phyloP scores from a whole-genome alignment of 2,329 filamentous ascomycete species.

The Diaporthe velutina region DNA sequence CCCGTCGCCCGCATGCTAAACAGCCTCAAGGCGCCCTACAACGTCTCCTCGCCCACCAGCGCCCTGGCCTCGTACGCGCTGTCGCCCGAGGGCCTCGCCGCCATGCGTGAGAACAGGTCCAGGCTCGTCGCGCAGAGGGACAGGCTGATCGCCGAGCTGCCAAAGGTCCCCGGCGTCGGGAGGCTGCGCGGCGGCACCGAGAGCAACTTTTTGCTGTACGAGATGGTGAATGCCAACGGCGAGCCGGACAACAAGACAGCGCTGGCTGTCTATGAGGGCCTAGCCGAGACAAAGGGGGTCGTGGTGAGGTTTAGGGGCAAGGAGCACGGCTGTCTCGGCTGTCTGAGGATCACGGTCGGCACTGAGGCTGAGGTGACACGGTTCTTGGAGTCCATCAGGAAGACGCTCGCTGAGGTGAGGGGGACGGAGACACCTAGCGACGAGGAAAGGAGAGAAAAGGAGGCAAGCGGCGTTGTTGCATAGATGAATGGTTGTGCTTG shows the following conservation, averaged over 20 bases:
- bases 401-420: slow-evolving; percentile 60
- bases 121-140: slow-evolving; percentile 82
- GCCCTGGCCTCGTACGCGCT: slow-evolving; percentile 83
- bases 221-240: slow-evolving; percentile 82
- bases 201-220: slow-evolving; percentile 91
- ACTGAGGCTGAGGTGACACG: slow-evolving; percentile 87
- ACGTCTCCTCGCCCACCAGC: slow-evolving; percentile 89
- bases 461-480: slow-evolving; percentile 53
- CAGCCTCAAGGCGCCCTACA: slow-evolving; percentile 95
- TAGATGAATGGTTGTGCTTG: slow-evolving; percentile 42
- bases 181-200: slow-evolving; percentile 82
- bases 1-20: slow-evolving; percentile 86
- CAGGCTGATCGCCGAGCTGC: slow-evolving; percentile 80
- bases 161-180: slow-evolving; percentile 82
- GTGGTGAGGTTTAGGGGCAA: slow-evolving; percentile 95
- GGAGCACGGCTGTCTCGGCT: slow-evolving; percentile 90
- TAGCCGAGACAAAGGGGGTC: slow-evolving; percentile 89
- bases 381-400: slow-evolving; percentile 78
- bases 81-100: slow-evolving; percentile 72
- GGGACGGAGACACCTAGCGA: slow-evolving; percentile 45
- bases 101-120: slow-evolving; percentile 80
- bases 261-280: slow-evolving; percentile 82
- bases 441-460: slow-evolving; percentile 53
- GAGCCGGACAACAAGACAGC: slow-evolving; percentile 85
- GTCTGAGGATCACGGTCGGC: slow-evolving; percentile 91